Evolutionary conservation across 768 basidiomycete species (phyloP), one percentile per base, ranked within the genome.

Genomic region (Agrocybe pediades): DNA sequence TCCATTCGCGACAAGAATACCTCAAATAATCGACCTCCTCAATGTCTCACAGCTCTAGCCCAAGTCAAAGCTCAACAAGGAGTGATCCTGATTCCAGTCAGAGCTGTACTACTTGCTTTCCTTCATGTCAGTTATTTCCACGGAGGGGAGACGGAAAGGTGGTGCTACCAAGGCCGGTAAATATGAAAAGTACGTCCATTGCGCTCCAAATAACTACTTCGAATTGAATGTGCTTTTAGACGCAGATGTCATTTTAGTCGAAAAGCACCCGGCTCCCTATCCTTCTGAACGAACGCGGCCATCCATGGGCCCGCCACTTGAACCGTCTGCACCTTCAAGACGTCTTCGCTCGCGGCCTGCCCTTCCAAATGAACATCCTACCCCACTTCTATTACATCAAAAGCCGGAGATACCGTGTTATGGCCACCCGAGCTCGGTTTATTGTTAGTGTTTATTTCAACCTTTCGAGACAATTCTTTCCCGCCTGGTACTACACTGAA

Each of bases 111-210:
- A 15, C 50, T 9, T 58, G 57, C 20, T 54, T 50, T 48, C 63
- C 63, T 11, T 59, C 64, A 6, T 62, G 64, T 44, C 40, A 47
- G 9, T 53, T 65, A 41, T 65, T 65, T 50, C 64, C 64, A 19
- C 44, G 64, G 23, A 54, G 58, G 17, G 41, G 30, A 11, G 64
- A 65, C 53, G 64, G 64, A 19, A 59, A 53, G 26, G 60, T 65
- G 13, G 45, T 62, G 1, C 46, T 65, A 16, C 64, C 64, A 4
- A 52, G 58, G 39, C 64, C 64, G 17, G 41, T 52, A 23, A 16
- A 45, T n/a, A 41, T 57, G 30, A 57, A 49, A 26, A 43, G 62
- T 63, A n/a, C 21, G 62, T 51, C 17, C n/a, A n/a, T n/a, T n/a
- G n/a, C n/a, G 13, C 43, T 6, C 29, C 29, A 23, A n/a, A 17